A percentile compares a stretch with the other conserved stretches of the same genome.
Evolutionary conservation across 331 rosid species (phyloP).

Genomic region (Dryas integrifolia): DNA sequence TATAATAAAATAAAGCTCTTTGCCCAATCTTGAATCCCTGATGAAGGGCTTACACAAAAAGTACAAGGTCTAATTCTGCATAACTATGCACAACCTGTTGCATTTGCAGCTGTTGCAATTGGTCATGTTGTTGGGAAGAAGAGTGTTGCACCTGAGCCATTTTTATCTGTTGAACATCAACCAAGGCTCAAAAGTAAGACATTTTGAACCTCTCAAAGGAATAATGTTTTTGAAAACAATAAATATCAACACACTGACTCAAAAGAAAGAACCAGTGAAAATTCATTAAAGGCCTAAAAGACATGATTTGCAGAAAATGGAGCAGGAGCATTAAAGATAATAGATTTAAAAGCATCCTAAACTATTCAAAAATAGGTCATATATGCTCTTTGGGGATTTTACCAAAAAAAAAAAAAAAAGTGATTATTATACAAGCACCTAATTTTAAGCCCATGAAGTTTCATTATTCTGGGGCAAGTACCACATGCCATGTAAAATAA

Average conservation of each 20-base stretch:
- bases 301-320: neutral
- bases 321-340: neutral
- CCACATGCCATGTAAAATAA: neutral
- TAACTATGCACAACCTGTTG: constrained; percentile 55
- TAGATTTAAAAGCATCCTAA: neutral
- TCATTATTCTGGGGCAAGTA: neutral
- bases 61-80: neutral
- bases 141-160: constrained; percentile 73
- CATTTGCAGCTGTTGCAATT: constrained; percentile 69
- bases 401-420: neutral
- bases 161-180: constrained; percentile 37
- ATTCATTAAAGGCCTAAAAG: neutral
- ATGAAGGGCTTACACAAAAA: neutral
- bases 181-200: neutral
- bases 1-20: neutral
- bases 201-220: neutral
- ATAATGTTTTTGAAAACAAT: neutral
- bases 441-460: constrained; percentile 1
- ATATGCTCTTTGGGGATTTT: neutral
- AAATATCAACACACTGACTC: neutral
- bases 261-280: constrained; percentile 5
- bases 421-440: neutral
- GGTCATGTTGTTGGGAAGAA: constrained; percentile 77
- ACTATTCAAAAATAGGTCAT: neutral
- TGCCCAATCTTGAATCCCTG: constrained; percentile 7